Evolutionary conservation across 2,329 filamentous ascomycete genomes (phyloP).

Genomic region (Apiospora pterosperma): DNA sequence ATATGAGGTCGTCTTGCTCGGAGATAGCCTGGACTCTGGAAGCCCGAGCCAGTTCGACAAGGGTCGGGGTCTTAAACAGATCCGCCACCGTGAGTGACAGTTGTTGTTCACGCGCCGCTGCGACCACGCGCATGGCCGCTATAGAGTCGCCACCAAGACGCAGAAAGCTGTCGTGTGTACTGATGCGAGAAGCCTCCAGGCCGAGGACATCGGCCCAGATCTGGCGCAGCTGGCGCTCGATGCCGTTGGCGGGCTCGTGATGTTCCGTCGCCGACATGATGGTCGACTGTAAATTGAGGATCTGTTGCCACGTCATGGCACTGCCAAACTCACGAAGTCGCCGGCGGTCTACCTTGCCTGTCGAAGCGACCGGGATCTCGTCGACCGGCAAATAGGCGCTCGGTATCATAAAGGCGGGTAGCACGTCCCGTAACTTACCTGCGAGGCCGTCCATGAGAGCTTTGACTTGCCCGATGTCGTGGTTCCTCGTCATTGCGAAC

Average conservation of each 20-base stretch:
- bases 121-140: slow-evolving; percentile 18
- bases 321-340: slow-evolving; percentile 7
- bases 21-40: no score
- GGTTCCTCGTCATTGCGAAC: background rate
- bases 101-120: slow-evolving; percentile 10
- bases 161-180: slow-evolving; percentile 22
- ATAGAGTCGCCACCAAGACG: slow-evolving; percentile 27
- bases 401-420: slow-evolving; percentile 25
- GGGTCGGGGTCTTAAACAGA: slow-evolving; percentile 15
- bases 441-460: background rate
- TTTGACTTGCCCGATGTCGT: background rate
- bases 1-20: background rate
- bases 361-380: background rate
- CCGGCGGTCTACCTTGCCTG: slow-evolving; percentile 6
- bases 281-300: background rate
- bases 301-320: background rate
- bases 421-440: slow-evolving; percentile 3
- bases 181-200: slow-evolving; percentile 4
- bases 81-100: slow-evolving; percentile 18
- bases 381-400: background rate
- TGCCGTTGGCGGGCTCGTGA: background rate
- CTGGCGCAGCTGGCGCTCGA: slow-evolving; percentile 6
- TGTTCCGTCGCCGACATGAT: background rate
- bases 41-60: background rate
- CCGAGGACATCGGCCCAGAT: slow-evolving; percentile 7